Evolutionary conservation across 2,329 filamentous ascomycete species (phyloP).

Genomic region (Chrysosporium keratinophilum): DNA sequence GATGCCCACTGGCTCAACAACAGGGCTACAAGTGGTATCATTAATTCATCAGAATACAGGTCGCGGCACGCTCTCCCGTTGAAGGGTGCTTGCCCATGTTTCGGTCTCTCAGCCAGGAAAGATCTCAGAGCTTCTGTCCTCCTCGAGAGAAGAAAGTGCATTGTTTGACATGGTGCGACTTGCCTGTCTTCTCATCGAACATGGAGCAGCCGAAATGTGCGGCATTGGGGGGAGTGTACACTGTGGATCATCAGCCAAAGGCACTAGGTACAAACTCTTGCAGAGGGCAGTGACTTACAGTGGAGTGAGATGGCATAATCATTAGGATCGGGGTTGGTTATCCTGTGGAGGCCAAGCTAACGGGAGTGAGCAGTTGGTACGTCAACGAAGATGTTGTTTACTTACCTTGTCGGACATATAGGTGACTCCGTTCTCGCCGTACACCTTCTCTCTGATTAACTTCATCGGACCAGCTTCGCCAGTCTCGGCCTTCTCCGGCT

Average conservation of each 20-base stretch:
- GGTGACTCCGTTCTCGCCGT: constrained; percentile 62
- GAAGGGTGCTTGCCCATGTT: background rate
- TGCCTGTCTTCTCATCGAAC: constrained; percentile 67
- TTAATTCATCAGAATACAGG: constrained; percentile 7
- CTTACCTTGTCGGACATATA: constrained; percentile 72
- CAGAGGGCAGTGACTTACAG: constrained; percentile 36
- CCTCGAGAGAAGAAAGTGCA: constrained; percentile 60
- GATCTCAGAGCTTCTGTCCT: constrained; percentile 28
- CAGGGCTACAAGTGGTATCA: constrained; percentile 8
- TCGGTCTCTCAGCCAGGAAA: background rate
- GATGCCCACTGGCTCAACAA: background rate
- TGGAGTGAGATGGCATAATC: constrained; percentile 79
- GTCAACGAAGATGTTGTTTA: background rate
- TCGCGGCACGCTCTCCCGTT: background rate
- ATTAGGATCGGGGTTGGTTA: constrained; percentile 60
- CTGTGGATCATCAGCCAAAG: constrained; percentile 23
- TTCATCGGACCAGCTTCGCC: constrained; percentile 45
- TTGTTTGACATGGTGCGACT: constrained; percentile 59
- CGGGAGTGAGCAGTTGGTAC: background rate
- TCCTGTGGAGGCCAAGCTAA: constrained; percentile 70
- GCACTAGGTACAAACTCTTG: background rate
- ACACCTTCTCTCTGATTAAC: constrained; percentile 56
- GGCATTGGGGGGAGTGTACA: constrained; percentile 84
- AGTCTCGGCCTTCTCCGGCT: constrained; percentile 36
- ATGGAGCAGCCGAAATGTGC: constrained; percentile 71